Percentiles rank a stretch among this genome's conserved stretches.
Conservation (phyloP, 2,329 filamentous ascomycete species). For the Biscogniauxia sp. region DNA sequence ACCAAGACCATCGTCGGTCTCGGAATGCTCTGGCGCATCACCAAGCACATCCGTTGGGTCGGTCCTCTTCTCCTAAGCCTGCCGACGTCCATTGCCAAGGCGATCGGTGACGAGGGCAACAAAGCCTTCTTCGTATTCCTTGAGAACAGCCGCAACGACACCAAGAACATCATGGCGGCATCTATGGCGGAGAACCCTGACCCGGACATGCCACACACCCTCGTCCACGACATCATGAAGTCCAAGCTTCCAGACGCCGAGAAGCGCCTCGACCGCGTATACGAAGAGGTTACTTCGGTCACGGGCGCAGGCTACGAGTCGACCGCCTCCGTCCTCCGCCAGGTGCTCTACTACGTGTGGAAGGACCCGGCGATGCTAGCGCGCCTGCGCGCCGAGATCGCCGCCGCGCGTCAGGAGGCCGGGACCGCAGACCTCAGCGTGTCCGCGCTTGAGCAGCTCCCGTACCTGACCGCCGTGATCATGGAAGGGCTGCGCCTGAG, state of each 20-base stretch:
- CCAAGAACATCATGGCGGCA: background rate
- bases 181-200: background rate
- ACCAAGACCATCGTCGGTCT: background rate
- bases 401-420: background rate
- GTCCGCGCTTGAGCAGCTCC: conserved; percentile 1
- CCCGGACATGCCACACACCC: background rate
- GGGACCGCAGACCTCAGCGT: background rate
- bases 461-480: conserved; percentile 3
- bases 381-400: background rate
- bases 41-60: conserved; percentile 6
- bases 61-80: conserved; percentile 2
- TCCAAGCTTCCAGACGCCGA: conserved; percentile 20
- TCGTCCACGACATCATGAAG: background rate
- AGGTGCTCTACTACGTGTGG: background rate
- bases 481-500: conserved; percentile 3
- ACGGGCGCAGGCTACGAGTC: too few species aligned
- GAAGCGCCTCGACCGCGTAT: too few species aligned
- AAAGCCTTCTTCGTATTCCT: background rate
- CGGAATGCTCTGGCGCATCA: conserved; percentile 2
- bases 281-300: too few species aligned
- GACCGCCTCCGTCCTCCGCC: conserved; percentile 6
- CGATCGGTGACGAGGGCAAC: background rate
- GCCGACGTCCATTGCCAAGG: background rate
- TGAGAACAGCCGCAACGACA: background rate
- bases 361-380: background rate